Percentiles rank a stretch among this genome's conserved stretches.
These are phyloP conservation scores for Penicillium turbatum DNA, from an alignment of 495 filamentous ascomycete species.

Conservation along the genomic window DNA sequence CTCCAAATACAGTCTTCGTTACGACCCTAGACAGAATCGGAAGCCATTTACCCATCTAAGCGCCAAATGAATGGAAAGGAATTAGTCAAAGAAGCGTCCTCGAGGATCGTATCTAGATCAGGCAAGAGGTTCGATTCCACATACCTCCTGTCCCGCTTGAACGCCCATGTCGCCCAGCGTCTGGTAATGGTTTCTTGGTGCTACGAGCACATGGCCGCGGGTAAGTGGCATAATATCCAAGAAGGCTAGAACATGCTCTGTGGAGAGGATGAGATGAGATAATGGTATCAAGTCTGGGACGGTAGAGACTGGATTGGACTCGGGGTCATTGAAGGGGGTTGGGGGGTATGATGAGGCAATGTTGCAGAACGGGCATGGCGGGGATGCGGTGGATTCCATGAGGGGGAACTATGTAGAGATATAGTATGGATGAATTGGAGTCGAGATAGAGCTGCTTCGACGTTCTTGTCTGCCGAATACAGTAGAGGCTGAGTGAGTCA, in stretches of 20 bases:
- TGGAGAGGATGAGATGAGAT: conserved; percentile 70
- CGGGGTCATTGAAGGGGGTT: conserved; percentile 22
- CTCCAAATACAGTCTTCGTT: conserved; percentile 44
- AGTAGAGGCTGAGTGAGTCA: too few relatives aligned
- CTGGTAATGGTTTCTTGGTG: conserved; percentile 63
- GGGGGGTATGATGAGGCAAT: conserved; percentile 43
- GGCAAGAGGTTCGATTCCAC: conserved; percentile 2
- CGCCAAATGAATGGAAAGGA: background rate
- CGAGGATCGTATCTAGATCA: background rate
- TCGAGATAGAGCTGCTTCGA: background rate
- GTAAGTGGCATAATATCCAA: conserved; percentile 86
- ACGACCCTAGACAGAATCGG: conserved; percentile 70
- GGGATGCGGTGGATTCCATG: conserved; percentile 2
- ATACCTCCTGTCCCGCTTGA: conserved; percentile 50
- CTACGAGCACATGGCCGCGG: conserved; percentile 71
- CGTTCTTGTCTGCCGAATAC: background rate
- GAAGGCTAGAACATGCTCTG: conserved; percentile 71
- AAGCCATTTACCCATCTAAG: conserved; percentile 62
- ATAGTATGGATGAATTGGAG: background rate
- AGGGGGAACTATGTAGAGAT: background rate
- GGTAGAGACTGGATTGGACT: background rate
- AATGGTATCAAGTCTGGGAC: conserved; percentile 26
- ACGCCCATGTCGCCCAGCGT: conserved; percentile 64
- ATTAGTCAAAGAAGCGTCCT: conserved; percentile 3
- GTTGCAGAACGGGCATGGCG: conserved; percentile 39